Evolutionary conservation across 2,329 filamentous ascomycete species (phyloP).

Genomic region (Penicillium glabrum): DNA sequence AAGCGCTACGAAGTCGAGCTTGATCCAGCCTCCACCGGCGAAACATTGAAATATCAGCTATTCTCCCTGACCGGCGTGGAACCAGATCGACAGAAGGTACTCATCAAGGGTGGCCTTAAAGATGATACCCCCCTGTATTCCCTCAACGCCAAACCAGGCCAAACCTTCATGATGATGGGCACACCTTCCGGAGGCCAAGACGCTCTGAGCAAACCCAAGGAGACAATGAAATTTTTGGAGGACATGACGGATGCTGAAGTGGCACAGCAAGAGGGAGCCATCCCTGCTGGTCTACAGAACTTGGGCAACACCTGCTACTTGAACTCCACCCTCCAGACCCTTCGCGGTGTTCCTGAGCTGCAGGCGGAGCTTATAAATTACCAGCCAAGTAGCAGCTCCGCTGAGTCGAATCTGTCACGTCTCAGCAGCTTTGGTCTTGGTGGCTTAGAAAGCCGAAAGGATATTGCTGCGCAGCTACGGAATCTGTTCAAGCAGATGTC

Average conservation of each 20-base stretch:
- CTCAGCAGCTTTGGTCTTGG: slow-evolving; percentile 58
- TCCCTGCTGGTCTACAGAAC: slow-evolving; percentile 84
- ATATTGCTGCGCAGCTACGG: slow-evolving; percentile 74
- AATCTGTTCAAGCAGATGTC: slow-evolving; percentile 88
- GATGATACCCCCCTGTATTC: slow-evolving; percentile 86
- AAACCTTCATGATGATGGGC: slow-evolving; percentile 95
- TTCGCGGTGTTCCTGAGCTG: slow-evolving; percentile 86
- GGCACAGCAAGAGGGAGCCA: slow-evolving; percentile 78
- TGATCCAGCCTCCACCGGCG: slow-evolving; percentile 78
- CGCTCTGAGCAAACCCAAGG: slow-evolving; percentile 67
- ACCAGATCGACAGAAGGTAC: slow-evolving; percentile 91
- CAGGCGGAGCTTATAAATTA: slow-evolving; percentile 74
- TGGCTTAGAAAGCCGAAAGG: slow-evolving; percentile 60
- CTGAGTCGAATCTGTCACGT: slow-evolving; percentile 40
- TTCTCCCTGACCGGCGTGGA: slow-evolving; percentile 95
- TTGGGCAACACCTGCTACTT: slow-evolving; percentile 98
- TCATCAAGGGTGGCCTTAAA: slow-evolving; percentile 92
- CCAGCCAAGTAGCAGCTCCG: slow-evolving; percentile 39
- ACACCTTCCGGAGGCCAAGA: slow-evolving; percentile 69
- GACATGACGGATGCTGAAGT: slow-evolving; percentile 96
- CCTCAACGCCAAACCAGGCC: slow-evolving; percentile 80
- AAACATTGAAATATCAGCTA: slow-evolving; percentile 93
- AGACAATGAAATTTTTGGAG: slow-evolving; percentile 84
- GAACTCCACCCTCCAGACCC: slow-evolving; percentile 92
- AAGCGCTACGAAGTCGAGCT: slow-evolving; percentile 95